Base-by-base conservation (phyloP, 345 rosid species). In the Moricandia moricandioides region DNA sequence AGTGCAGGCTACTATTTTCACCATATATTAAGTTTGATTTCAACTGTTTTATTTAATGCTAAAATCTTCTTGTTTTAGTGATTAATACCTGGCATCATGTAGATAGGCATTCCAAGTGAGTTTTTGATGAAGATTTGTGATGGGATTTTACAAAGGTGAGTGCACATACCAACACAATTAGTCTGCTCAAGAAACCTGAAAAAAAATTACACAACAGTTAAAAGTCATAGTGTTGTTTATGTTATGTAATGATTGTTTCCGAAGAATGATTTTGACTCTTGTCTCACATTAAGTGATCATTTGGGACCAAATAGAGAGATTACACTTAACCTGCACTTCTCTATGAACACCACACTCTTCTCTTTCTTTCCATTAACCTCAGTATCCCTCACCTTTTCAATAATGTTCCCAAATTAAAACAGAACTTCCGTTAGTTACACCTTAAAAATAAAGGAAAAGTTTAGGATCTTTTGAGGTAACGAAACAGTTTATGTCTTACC, bases 81-180 rank as follows among this genome's bases (percentile, higher is more conserved):
- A 8, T 17, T 49, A 69, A 51, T 88, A 95, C 99, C 83, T 0
- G 99, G 99, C 62, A 84, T 88, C 96, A 95, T 91, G 84, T 89
- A 84, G 82, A 91, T 83, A 1, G 97, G 90, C 89, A 92, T 83
- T 65, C 99, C 97, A 1, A 95, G 76, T 69, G 96, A 83, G 65
- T 84, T 80, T 82, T 85, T 90, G 68, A 95, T 90, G 76, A 95
- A 92, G 67, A 81, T 79, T 80, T 91, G 99, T 54, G 84, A 78
- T 55, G 99, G 96, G 66, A 84, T 77, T 82, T 88, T 95, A 55
- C 99, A 95, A 10, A 95, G 83, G 80, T 95, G 91, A 43, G 88
- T 88, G 78, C 99, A 95, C 97, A 88, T 88, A 31, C 99, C 96
- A 8, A 87, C 88, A 71, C 99, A 95, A 73, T 88, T 89, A 31